Conservation (phyloP, 2,329 filamentous ascomycete genomes). For the Ophiostoma quercus region DNA sequence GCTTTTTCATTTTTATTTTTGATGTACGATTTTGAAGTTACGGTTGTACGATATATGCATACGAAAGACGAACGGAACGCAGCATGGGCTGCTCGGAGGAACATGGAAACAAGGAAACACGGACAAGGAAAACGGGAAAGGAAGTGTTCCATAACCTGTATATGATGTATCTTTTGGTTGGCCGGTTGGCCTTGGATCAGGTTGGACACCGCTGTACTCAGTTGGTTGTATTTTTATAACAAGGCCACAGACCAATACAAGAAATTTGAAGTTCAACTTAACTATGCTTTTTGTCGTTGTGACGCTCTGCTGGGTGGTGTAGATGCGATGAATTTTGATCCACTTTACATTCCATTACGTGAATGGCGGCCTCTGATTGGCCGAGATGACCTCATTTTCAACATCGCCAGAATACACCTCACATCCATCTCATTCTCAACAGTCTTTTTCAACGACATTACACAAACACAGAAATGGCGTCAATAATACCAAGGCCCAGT, state of each 20-base stretch:
- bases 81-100: background rate
- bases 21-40: background rate
- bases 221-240: conserved; percentile 14
- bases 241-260: background rate
- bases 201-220: background rate
- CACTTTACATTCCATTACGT: conserved; percentile 4
- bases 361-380: background rate
- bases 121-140: conserved; percentile 7
- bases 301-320: background rate
- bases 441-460: background rate
- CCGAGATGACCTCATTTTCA: conserved; percentile 5
- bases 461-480: background rate
- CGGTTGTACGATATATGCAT: conserved; percentile 6
- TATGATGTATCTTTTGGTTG: conserved; percentile 20
- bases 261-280: background rate
- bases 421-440: background rate
- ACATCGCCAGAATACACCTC: background rate
- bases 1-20: background rate
- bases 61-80: background rate
- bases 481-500: background rate
- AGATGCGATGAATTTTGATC: background rate
- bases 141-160: conserved; percentile 17
- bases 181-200: conserved; percentile 1
- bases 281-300: background rate
- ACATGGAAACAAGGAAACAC: background rate